Evolutionary conservation across 192 early-diverging fungal species (phyloP).

Genomic region (Entophlyctis luteolus): DNA sequence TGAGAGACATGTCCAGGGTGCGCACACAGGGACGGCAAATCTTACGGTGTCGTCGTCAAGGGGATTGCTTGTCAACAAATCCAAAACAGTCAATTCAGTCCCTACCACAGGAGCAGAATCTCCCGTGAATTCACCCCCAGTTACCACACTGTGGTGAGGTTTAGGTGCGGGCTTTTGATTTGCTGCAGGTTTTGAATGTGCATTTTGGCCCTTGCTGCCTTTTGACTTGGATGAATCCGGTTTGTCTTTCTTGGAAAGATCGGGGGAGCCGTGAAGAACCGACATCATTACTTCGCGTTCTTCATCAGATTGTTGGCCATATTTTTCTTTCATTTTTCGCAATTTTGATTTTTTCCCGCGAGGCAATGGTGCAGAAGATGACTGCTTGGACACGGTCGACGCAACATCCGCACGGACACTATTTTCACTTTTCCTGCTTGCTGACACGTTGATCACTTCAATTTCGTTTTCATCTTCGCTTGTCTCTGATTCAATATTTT

Average conservation of each 20-base stretch:
- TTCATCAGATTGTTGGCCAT: slow-evolving; percentile 92
- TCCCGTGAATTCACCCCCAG: background rate
- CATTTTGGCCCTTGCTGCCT: slow-evolving; percentile 26
- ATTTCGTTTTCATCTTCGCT: background rate
- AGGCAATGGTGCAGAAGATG: background rate
- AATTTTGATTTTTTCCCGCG: slow-evolving; percentile 87
- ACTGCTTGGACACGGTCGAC: background rate
- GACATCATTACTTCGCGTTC: slow-evolving; percentile 79
- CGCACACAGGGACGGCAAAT: slow-evolving; percentile 88
- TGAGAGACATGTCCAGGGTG: slow-evolving; percentile 79
- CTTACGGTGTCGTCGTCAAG: slow-evolving; percentile 72
- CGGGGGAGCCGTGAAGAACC: slow-evolving; percentile 66
- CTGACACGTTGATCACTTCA: slow-evolving; percentile 3
- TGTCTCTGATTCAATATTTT: background rate
- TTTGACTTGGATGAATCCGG: slow-evolving; percentile 12
- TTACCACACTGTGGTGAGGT: too few relatives aligned
- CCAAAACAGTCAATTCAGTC: slow-evolving; percentile 49
- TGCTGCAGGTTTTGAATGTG: slow-evolving; percentile 31
- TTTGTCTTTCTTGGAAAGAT: slow-evolving; percentile 21
- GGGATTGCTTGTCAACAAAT: slow-evolving; percentile 78
- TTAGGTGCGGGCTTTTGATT: background rate
- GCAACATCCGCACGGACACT: background rate
- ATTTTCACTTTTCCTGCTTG: slow-evolving; percentile 31
- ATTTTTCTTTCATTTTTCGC: slow-evolving; percentile 91
- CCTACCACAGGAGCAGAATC: slow-evolving; percentile 17